A percentile compares a stretch with the other conserved stretches of the same genome.
Evolutionary conservation across 768 basidiomycete species (phyloP).

Genomic region (Vararia minispora): DNA sequence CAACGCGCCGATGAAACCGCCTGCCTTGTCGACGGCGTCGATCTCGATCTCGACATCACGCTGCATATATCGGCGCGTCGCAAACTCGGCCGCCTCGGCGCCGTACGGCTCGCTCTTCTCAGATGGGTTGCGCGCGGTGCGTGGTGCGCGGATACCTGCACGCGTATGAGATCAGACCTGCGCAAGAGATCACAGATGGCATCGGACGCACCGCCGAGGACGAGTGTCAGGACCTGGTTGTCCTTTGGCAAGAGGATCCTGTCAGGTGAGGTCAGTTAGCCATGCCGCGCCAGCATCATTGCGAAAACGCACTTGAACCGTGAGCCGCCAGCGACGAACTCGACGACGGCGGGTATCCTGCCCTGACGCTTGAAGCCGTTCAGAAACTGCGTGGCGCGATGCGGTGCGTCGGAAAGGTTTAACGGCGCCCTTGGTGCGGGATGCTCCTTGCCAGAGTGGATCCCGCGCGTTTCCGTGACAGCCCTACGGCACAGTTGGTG

Average conservation of each 20-base stretch:
- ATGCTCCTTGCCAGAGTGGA: slow-evolving; percentile 89
- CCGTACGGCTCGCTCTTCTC: slow-evolving; percentile 92
- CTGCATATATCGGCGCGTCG: slow-evolving; percentile 78
- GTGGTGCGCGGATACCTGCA: slow-evolving; percentile 84
- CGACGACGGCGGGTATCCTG: slow-evolving; percentile 74
- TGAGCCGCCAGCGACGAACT: slow-evolving; percentile 89
- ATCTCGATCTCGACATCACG: slow-evolving; percentile 92
- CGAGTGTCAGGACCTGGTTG: slow-evolving; percentile 87
- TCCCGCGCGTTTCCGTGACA: slow-evolving; percentile 61
- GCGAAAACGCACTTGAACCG: slow-evolving; percentile 69
- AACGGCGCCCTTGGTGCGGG: slow-evolving; percentile 69
- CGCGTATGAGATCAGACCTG: neutral
- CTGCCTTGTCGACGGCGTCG: slow-evolving; percentile 84
- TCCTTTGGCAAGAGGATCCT: slow-evolving; percentile 84
- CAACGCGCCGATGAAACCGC: slow-evolving; percentile 88
- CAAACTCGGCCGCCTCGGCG: slow-evolving; percentile 68
- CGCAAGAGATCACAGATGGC: slow-evolving; percentile 3
- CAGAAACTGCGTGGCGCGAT: slow-evolving; percentile 78
- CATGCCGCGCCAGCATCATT: too few species aligned
- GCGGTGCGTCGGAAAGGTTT: slow-evolving; percentile 81
- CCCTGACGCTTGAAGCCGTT: slow-evolving; percentile 88
- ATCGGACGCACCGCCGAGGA: slow-evolving; percentile 56
- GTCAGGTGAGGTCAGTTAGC: too few species aligned
- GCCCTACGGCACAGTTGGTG: slow-evolving; percentile 40
- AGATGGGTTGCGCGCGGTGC: slow-evolving; percentile 64